Evolutionary conservation across 2,329 filamentous ascomycete genomes (phyloP), one percentile per base, ranked within the genome.

Genomic region (Periconia sp.): DNA sequence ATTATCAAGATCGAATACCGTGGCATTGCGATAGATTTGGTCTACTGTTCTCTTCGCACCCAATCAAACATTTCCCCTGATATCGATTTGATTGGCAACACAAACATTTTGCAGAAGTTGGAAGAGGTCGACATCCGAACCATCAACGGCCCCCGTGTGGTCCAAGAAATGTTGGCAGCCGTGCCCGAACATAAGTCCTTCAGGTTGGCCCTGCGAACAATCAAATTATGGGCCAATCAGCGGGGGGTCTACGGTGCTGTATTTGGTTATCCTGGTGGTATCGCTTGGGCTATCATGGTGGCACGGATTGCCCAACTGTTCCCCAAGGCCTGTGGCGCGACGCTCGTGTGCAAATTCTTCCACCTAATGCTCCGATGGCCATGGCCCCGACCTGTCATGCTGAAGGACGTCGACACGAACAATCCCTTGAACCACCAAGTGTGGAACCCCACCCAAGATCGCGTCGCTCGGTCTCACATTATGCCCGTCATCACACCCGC

Each of bases 401-500:
- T 99, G 53, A 97, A 97, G 74, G 81, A 85, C 33, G 92, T 96
- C 59, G 92, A 96, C 70, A 43, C 47, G 6, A 88, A 88, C 60
- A 90, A 89, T 0, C 87, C 89, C 18, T 77, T 96, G 41, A 87
- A 90, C 50, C 89, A 94, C 50, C 87, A 90, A 65, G 89, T 96
- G 53, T 99, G 94, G 93, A 97, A 99, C 67, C 94, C 94, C 33
- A 89, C 88, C 82, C 79, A 92, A 30, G 95, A 96, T 72, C 85
- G 86, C 56, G 84, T 85, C 50, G 94, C 97, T 73, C 84, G 85
- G 42, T 90, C 86, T 61, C 93, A 97, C 74, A 79, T 97, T 49
- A 99, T 99, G 94, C 94, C 94, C 27, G 91, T 99, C 74, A 97
- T 99, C 68, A 99, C 94, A 1, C 94, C 94, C 1, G 92, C 94